phyloP scores from a whole-genome alignment of 2,329 filamentous ascomycete genomes.

The Dryadomyces quercivorus region DNA sequence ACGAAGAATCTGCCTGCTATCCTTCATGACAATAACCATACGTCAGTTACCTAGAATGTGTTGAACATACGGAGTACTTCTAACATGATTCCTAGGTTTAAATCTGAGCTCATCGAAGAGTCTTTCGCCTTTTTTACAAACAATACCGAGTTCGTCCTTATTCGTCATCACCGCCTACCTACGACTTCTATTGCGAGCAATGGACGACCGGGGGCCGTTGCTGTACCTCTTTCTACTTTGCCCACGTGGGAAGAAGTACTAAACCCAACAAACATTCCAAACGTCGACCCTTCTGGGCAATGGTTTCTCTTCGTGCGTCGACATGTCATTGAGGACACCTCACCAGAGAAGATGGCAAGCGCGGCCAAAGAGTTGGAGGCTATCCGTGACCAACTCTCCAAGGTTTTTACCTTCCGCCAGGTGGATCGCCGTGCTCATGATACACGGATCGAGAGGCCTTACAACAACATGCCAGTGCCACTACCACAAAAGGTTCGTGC shows the following conservation, averaged over 20 bases:
- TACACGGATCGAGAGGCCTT: slow-evolving; percentile 25
- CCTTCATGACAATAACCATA: slow-evolving; percentile 39
- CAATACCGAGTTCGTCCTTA: slow-evolving; percentile 41
- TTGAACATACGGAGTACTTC: neutral
- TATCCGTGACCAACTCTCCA: slow-evolving; percentile 32
- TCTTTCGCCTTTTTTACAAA: slow-evolving; percentile 39
- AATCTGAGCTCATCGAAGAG: slow-evolving; percentile 41
- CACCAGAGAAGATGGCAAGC: slow-evolving; percentile 43
- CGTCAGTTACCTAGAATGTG: slow-evolving; percentile 22
- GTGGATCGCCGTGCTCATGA: slow-evolving; percentile 42
- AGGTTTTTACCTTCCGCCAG: slow-evolving; percentile 37
- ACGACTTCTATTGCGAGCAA: neutral
- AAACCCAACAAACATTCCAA: slow-evolving; percentile 9
- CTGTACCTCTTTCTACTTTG: slow-evolving; percentile 23
- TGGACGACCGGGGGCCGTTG: slow-evolving; percentile 10
- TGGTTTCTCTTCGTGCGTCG: slow-evolving; percentile 45
- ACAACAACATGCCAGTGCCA: slow-evolving; percentile 6
- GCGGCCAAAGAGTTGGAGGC: slow-evolving; percentile 37
- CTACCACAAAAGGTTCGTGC: slow-evolving; percentile 6
- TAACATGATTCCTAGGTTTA: slow-evolving; percentile 27
- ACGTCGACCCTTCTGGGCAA: slow-evolving; percentile 32
- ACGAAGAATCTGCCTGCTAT: slow-evolving; percentile 34
- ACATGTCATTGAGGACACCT: slow-evolving; percentile 42
- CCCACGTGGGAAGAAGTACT: slow-evolving; percentile 33
- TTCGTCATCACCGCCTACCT: slow-evolving; percentile 30